A percentile compares a stretch with the other conserved stretches of the same genome.
Evolutionary conservation across 179 eudicot genomes (phyloP).

Genomic region (Beta macrorhiza): DNA sequence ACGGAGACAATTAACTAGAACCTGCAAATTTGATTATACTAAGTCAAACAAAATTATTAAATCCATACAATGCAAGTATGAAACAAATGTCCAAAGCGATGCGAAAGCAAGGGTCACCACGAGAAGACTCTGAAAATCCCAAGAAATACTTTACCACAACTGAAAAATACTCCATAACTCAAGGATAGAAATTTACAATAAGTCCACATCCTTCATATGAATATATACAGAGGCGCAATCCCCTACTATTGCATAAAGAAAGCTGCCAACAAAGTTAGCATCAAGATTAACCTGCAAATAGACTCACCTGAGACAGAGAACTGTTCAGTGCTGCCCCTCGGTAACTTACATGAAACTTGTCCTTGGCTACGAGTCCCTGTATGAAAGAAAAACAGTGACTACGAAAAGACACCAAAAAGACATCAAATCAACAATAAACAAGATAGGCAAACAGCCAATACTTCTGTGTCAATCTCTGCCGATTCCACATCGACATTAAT

Average conservation of each 20-base stretch:
- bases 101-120: neutral
- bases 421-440: neutral
- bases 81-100: neutral
- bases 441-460: constrained; percentile 30
- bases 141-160: neutral
- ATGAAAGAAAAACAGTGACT: constrained; percentile 8
- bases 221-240: too few relatives aligned
- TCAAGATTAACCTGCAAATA: neutral
- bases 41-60: neutral
- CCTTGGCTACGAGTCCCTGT: constrained; percentile 95
- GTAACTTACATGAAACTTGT: constrained; percentile 94
- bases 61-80: neutral
- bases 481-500: constrained; percentile 81
- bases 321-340: constrained; percentile 80
- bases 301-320: constrained; percentile 80
- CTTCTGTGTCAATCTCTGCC: constrained; percentile 95
- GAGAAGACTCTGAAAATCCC: neutral
- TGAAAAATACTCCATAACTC: neutral
- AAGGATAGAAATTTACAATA: neutral
- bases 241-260: neutral
- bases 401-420: neutral
- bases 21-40: constrained; percentile 43
- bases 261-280: neutral
- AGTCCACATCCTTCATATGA: too few relatives aligned
- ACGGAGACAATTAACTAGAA: constrained; percentile 75